Evolutionary conservation across 495 filamentous ascomycete species (phyloP).

Genomic region (Cenococcum geophilum): DNA sequence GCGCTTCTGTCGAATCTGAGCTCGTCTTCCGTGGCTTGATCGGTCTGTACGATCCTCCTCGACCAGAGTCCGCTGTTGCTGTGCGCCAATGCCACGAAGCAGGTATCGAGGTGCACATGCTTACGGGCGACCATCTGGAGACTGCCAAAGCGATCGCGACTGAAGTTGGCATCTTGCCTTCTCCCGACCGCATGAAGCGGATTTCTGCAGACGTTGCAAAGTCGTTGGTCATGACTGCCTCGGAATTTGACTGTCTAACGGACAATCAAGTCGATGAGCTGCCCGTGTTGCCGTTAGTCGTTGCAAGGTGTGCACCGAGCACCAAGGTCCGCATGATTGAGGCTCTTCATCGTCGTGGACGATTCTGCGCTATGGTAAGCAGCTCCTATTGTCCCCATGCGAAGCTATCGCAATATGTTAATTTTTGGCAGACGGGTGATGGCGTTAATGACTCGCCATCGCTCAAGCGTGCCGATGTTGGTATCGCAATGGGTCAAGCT

Average conservation of each 20-base stretch:
- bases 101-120: conserved; percentile 56
- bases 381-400: neutral
- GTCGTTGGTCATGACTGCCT: conserved; percentile 59
- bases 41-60: conserved; percentile 69
- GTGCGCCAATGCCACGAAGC: conserved; percentile 49
- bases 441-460: conserved; percentile 84
- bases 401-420: too few relatives aligned
- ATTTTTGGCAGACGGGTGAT: conserved; percentile 57
- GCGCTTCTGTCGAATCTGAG: too few relatives aligned
- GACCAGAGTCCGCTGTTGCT: conserved; percentile 55
- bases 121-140: conserved; percentile 59
- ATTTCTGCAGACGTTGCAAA: conserved; percentile 34
- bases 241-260: conserved; percentile 58
- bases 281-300: conserved; percentile 60
- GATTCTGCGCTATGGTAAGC: conserved; percentile 60
- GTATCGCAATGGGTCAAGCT: conserved; percentile 77
- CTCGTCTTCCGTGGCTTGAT: conserved; percentile 62
- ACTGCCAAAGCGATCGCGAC: conserved; percentile 58
- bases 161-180: conserved; percentile 51
- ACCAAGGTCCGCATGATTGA: conserved; percentile 78
- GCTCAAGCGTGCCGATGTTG: conserved; percentile 73
- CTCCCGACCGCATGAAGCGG: conserved; percentile 29
- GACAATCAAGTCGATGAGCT: conserved; percentile 58
- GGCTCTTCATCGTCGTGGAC: conserved; percentile 57
- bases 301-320: conserved; percentile 64